Conservation (phyloP, 2,329 filamentous ascomycete genomes). For the Raffaelea albimanens region DNA sequence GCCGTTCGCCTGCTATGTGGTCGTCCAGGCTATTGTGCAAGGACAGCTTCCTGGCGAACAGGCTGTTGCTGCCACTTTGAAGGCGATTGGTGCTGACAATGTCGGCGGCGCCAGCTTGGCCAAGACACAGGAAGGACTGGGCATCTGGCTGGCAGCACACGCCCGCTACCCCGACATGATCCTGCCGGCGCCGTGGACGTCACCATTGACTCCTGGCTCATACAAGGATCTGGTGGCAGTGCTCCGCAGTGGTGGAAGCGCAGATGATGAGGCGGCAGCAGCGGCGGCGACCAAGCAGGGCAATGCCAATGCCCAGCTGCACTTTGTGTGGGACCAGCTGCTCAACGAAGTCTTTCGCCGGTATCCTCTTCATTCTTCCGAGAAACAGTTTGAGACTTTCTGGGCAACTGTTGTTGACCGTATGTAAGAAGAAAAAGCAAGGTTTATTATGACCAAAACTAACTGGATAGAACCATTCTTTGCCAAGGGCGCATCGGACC, state of each 20-base stretch:
- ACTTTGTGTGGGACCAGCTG: conserved; percentile 81
- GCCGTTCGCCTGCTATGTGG: conserved; percentile 75
- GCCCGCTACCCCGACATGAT: conserved; percentile 54
- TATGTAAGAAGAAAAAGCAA: too few relatives aligned
- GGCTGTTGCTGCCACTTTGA: conserved; percentile 48
- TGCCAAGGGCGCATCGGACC: conserved; percentile 68
- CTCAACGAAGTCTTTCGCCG: conserved; percentile 31
- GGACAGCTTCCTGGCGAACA: conserved; percentile 46
- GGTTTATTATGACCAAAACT: too few relatives aligned
- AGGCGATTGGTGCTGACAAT: conserved; percentile 43
- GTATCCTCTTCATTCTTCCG: not conserved
- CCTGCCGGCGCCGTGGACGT: conserved; percentile 66
- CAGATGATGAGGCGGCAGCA: conserved; percentile 14
- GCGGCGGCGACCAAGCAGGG: conserved; percentile 39
- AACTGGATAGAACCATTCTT: conserved; percentile 65
- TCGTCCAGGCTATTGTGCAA: conserved; percentile 58
- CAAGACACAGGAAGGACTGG: conserved; percentile 79
- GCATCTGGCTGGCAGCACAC: conserved; percentile 70
- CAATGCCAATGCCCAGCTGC: conserved; percentile 69
- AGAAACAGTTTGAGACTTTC: conserved; percentile 10
- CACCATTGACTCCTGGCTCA: conserved; percentile 64
- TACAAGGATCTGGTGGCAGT: conserved; percentile 62
- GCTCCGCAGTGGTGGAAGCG: conserved; percentile 64
- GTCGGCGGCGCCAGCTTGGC: conserved; percentile 41
- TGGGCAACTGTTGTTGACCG: conserved; percentile 52